phyloP scores from a whole-genome alignment of 2,329 filamentous ascomycete genomes.

The Leptographium lundbergii region DNA sequence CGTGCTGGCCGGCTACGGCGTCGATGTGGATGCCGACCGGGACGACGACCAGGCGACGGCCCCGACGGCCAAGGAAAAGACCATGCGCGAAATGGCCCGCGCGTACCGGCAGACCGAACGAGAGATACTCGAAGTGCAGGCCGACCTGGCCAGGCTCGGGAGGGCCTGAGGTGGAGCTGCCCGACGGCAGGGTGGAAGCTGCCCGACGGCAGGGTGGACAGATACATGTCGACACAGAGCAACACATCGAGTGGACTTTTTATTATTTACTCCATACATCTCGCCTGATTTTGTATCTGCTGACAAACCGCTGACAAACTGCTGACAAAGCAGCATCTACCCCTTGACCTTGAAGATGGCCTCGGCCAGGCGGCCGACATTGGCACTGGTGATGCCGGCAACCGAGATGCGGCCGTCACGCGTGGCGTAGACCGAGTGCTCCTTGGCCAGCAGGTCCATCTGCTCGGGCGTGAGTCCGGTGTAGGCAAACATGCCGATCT shows the following conservation, averaged over 20 bases:
- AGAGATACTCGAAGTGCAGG: conserved; percentile 35
- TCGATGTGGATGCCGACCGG: too few species aligned
- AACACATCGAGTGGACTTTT: too few species aligned
- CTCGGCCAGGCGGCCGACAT: conserved; percentile 70
- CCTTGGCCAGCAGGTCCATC: conserved; percentile 83
- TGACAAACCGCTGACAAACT: too few species aligned
- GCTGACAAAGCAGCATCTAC: conserved; percentile 20
- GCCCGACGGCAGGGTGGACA: background rate
- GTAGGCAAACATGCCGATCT: conserved; percentile 99
- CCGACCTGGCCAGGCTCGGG: conserved; percentile 27
- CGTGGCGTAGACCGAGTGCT: conserved; percentile 96
- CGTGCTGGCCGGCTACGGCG: conserved; percentile 38
- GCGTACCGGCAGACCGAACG: conserved; percentile 36
- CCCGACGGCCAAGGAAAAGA: conserved; percentile 28
- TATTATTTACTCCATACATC: background rate
- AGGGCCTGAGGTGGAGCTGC: background rate
- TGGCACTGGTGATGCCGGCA: conserved; percentile 68
- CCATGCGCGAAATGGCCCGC: conserved; percentile 40
- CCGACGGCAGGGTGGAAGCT: background rate
- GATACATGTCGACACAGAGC: too few species aligned
- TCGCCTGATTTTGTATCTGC: background rate
- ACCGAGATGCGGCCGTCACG: conserved; percentile 82
- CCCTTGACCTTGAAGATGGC: conserved; percentile 76
- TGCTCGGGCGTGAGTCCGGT: conserved; percentile 83
- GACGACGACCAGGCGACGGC: too few species aligned